Evolutionary conservation across 1,284 basidiomycete species (phyloP).

Genomic region (Mrakiaceae sp.): DNA sequence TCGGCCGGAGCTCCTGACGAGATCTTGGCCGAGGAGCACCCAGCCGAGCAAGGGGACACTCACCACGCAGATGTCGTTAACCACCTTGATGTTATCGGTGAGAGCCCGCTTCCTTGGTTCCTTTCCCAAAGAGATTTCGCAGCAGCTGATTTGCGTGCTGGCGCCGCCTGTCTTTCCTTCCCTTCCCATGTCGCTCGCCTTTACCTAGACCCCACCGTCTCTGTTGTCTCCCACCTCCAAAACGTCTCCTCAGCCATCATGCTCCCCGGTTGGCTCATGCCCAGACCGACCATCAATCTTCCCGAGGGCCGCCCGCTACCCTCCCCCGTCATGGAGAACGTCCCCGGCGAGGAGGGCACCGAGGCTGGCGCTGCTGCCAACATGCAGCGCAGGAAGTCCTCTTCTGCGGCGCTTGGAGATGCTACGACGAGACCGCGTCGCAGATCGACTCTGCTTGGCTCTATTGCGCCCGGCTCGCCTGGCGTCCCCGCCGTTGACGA

Average conservation of each 20-base stretch:
- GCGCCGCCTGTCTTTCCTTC: neutral
- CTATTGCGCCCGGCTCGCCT: no score
- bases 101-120: neutral
- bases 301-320: neutral
- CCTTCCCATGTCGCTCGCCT: neutral
- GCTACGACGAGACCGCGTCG: no score
- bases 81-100: conserved; percentile 14
- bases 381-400: neutral
- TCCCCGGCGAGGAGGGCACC: neutral
- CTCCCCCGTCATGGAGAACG: neutral
- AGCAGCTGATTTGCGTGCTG: neutral
- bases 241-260: conserved; percentile 13
- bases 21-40: neutral
- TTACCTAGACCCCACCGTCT: conserved; percentile 13
- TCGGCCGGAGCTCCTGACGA: neutral
- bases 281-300: conserved; percentile 3
- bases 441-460: no score
- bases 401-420: neutral
- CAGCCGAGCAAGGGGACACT: conserved; percentile 5
- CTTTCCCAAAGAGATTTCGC: neutral
- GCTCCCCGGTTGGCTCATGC: conserved; percentile 8
- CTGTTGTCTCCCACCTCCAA: conserved; percentile 13
- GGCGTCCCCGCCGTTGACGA: no score
- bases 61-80: conserved; percentile 13
- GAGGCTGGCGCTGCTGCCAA: neutral